These are phyloP conservation scores for Spongospora subterranea DNA, from an alignment of 208 protist species.

Conservation along the genomic window DNA sequence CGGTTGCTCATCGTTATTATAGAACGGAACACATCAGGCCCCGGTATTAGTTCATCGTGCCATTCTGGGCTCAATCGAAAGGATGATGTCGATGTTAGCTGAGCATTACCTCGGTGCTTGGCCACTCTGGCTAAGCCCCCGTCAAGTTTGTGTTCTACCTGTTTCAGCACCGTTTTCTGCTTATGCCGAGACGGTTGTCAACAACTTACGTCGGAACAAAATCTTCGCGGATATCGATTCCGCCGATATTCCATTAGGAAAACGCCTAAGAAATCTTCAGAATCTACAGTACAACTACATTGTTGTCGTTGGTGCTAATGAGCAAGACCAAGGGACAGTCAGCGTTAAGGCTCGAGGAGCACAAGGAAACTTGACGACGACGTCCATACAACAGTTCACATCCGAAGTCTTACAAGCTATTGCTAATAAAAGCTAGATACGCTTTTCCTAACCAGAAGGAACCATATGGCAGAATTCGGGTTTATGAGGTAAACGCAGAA, in stretches of 20 bases:
- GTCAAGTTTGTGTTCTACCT: conserved; percentile 12
- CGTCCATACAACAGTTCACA: neutral
- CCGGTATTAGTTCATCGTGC: conserved; percentile 94
- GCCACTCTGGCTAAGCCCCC: conserved; percentile 57
- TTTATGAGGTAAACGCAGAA: neutral
- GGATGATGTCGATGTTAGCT: conserved; percentile 95
- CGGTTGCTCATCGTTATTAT: neutral
- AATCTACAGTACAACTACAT: conserved; percentile 30
- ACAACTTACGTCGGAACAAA: neutral
- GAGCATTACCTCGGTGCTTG: conserved; percentile 30
- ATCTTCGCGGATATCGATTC: conserved; percentile 6
- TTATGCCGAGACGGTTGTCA: neutral
- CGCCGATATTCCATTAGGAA: neutral
- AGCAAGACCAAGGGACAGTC: neutral
- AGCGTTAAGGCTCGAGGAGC: neutral
- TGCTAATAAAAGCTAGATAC: no score
- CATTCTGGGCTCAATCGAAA: conserved; percentile 97
- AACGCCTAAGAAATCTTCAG: neutral
- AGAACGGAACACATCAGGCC: neutral
- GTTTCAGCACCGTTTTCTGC: neutral
- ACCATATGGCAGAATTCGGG: no score
- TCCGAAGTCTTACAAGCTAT: neutral
- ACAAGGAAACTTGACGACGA: neutral
- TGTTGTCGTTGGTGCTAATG: neutral
- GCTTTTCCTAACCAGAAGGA: no score